Evolutionary conservation across 805 yeast genomes (phyloP).

Genomic region (Yarrowia sp.): DNA sequence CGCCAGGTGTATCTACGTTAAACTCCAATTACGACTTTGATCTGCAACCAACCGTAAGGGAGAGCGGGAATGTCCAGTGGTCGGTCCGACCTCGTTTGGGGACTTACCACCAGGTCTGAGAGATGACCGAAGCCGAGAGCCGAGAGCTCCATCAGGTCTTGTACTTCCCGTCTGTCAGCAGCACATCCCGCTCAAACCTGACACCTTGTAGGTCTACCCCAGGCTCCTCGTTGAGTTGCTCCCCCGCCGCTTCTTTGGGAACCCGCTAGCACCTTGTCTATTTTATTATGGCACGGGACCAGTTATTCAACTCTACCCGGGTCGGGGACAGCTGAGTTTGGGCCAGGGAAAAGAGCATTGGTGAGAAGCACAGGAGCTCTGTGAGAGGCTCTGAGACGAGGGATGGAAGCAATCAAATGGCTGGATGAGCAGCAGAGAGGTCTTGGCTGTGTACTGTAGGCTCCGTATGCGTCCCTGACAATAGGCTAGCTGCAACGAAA

Average conservation of each 20-base stretch:
- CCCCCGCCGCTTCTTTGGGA: neutral
- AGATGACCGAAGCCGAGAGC: neutral
- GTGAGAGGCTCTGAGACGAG: no score
- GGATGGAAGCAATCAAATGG: neutral
- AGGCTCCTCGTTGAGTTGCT: no score
- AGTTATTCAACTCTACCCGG: slow-evolving; percentile 18
- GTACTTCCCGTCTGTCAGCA: no score
- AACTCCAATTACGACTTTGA: slow-evolving; percentile 22
- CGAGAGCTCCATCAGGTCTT: neutral
- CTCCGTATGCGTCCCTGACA: neutral
- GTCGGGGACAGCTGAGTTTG: slow-evolving; percentile 32
- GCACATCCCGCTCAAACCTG: no score
- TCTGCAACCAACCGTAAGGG: slow-evolving; percentile 8
- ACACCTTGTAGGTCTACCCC: no score
- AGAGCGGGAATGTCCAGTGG: slow-evolving; percentile 13
- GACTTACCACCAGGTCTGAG: neutral
- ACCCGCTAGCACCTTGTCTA: neutral
- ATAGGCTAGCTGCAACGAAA: no score
- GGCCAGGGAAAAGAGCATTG: neutral
- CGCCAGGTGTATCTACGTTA: slow-evolving; percentile 13
- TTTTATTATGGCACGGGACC: slow-evolving; percentile 21
- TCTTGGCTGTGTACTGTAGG: neutral
- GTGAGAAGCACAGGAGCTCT: neutral
- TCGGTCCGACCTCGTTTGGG: slow-evolving; percentile 9
- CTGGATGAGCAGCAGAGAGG: neutral